phyloP scores from a whole-genome alignment of 2,329 filamentous ascomycete genomes.

The Epichloe sylvatica region DNA sequence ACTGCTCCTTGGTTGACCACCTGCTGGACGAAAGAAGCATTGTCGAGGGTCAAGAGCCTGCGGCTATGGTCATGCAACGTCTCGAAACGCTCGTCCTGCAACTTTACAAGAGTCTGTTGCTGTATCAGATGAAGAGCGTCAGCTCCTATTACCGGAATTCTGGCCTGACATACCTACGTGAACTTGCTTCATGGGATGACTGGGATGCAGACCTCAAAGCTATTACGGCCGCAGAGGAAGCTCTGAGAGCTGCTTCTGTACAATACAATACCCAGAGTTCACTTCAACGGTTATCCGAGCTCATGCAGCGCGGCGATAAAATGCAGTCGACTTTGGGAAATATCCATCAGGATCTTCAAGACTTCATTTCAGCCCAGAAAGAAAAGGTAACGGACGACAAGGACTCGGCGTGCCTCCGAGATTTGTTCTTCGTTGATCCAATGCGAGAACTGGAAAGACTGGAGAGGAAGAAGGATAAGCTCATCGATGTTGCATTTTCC shows the following conservation, averaged over 20 bases:
- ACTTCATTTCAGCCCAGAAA: constrained; percentile 8
- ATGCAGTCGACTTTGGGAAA: constrained; percentile 7
- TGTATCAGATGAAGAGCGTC: constrained; percentile 8
- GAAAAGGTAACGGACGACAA: constrained; percentile 6
- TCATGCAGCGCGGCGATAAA: constrained; percentile 6
- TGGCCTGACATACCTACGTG: constrained; percentile 6
- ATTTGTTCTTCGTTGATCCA: constrained; percentile 7
- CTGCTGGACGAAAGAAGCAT: constrained; percentile 7
- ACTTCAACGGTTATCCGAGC: constrained; percentile 5
- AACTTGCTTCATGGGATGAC: constrained; percentile 5
- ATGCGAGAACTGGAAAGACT: constrained; percentile 7
- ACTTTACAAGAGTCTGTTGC: constrained; percentile 6
- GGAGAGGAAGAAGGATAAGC: constrained; percentile 7
- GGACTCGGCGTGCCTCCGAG: constrained; percentile 7
- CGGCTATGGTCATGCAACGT: constrained; percentile 3
- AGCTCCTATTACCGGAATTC: constrained; percentile 7
- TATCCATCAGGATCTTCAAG: constrained; percentile 7
- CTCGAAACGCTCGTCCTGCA: constrained; percentile 5
- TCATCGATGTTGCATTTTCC: constrained; percentile 6
- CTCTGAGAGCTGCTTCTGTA: constrained; percentile 6
- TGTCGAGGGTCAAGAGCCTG: constrained; percentile 4
- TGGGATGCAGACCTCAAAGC: constrained; percentile 5
- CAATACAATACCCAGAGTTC: constrained; percentile 7
- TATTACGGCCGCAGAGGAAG: constrained; percentile 5
- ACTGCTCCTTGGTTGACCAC: constrained; percentile 7